Base-by-base conservation (phyloP, 1,284 basidiomycete species). In the Naganishia sp. region DNA sequence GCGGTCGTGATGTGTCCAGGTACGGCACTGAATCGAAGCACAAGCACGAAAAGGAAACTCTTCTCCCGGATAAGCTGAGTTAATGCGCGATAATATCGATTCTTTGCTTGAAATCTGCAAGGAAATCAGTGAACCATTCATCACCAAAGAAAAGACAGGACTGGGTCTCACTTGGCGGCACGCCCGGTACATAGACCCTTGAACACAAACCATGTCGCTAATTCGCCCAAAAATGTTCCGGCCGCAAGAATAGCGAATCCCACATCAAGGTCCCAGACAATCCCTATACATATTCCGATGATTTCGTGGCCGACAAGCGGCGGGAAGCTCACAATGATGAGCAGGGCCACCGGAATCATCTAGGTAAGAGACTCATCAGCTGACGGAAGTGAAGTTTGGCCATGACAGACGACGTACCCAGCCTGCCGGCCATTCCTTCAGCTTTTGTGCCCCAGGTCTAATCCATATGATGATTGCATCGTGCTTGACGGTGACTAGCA, bases 321-420 rank as follows among this genome's bases (percentile, higher is more conserved):
- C 1, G 77, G 77, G 67, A 80, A 80, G 45, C 75, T 77, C 28
- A 80, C 67, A 51, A 78, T 70, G 63, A 80, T 76, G 41, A 77
- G 66, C 21, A 75, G 47, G 32, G 65, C 67, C 10, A 76, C 68
- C 13, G 77, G 77, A 35, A 79, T 76, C 47, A 77, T 43, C 72
- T 67, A 45, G 6, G 17, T 32, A 21, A 45, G 31, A 13, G 17
- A 41, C 5, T 28, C 45, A 52, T 18, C 15, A 7, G n/a, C 23
- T 23, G 18, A 23, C 18, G 7, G 45, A 23, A 46, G 45, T 9
- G 45, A n/a, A 23, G 21, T 10, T 21, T 21, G 28, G 9, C 11
- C 9, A n/a, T 18, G 23, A 3, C 18, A 25, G 17, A 15, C 15
- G 13, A 49, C 67, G 53, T 23, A 73, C 56, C 45, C 72, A 79